Evolutionary conservation across 1,284 basidiomycete species (phyloP).

Genomic region (Trichosporon inkin): DNA sequence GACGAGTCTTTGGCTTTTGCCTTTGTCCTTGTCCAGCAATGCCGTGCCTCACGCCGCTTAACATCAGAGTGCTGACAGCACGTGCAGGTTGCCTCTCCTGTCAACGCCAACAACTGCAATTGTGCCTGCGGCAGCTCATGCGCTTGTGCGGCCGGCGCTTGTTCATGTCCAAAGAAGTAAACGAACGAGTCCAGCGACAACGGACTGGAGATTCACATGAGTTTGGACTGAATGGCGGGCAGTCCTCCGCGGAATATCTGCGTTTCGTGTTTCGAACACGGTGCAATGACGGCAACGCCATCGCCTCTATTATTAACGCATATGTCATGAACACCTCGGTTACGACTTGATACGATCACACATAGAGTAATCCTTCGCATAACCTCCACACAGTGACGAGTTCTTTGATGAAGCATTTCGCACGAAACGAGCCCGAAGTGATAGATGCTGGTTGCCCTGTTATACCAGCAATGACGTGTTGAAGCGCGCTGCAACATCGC

Average conservation of each 20-base stretch:
- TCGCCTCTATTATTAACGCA: too few species aligned
- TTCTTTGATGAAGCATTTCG: conserved; percentile 1
- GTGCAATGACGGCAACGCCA: too few species aligned
- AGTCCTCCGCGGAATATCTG: not conserved
- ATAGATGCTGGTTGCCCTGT: too few species aligned
- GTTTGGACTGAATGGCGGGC: not conserved
- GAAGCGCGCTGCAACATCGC: too few species aligned
- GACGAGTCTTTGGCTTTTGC: too few species aligned
- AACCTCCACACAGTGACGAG: not conserved
- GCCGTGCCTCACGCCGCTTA: not conserved
- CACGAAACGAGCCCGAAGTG: too few species aligned
- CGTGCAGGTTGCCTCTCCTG: not conserved
- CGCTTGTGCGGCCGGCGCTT: not conserved
- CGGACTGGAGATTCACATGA: not conserved
- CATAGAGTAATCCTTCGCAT: too few species aligned
- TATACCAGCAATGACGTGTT: too few species aligned
- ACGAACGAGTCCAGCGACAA: not conserved
- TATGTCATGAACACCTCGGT: too few species aligned
- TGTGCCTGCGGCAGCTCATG: not conserved
- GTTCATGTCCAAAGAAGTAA: conserved; percentile 4
- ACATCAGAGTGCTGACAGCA: not conserved
- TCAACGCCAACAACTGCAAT: not conserved
- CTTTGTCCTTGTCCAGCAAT: not conserved
- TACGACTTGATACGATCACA: too few species aligned
- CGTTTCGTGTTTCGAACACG: too few species aligned